Base-by-base conservation (phyloP, 1,284 basidiomycete species). In the Marasmius oreades region DNA sequence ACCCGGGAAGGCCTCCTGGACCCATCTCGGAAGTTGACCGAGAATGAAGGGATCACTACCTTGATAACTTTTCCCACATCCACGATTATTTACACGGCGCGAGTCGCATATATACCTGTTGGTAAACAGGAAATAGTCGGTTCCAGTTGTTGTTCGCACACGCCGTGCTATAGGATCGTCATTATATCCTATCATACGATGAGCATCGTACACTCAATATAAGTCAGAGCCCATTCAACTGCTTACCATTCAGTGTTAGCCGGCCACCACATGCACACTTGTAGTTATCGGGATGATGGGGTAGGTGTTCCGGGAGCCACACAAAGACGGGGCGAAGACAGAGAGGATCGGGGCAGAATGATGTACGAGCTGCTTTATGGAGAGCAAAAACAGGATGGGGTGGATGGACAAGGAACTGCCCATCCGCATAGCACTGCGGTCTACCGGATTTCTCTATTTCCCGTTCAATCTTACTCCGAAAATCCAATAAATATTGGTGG, bases 1-100 rank as follows among this genome's bases (percentile, higher is more conserved):
- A 62, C 61, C 59, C 3, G 61, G 61, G 23, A 60, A 62, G 5
- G 56, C 53, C 20, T 37, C 56, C 43, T 60, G 59, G n/a, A 62
- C 37, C 34, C 44, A 51, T 4, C 54, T 37, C 37, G 59, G 61
- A 12, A 60, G 51, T 44, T 62, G 61, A 6, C 28, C 47, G 23
- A 60, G 33, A n/a, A 60, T 62, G 16, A 45, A 36, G 0, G 59
- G 56, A 46, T 58, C 54, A 1, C 50, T 60, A 1, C 56, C 61
- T 37, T 56, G 59, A 28, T 18, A 62, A 16, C 23, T 55, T 20
- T 20, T 34, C 1, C 56, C 56, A 51, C 61, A 62, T 3, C 61
- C 61, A 1, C 50, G 43, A 10, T 52, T 12, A 8, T 20, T 37
- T 0, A 11, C 20, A 1, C 44, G 52, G 7, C 43, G 33, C 2